These are phyloP conservation scores for Knufia petricola DNA, from an alignment of 2,329 filamentous ascomycete species.

Conservation along the genomic window DNA sequence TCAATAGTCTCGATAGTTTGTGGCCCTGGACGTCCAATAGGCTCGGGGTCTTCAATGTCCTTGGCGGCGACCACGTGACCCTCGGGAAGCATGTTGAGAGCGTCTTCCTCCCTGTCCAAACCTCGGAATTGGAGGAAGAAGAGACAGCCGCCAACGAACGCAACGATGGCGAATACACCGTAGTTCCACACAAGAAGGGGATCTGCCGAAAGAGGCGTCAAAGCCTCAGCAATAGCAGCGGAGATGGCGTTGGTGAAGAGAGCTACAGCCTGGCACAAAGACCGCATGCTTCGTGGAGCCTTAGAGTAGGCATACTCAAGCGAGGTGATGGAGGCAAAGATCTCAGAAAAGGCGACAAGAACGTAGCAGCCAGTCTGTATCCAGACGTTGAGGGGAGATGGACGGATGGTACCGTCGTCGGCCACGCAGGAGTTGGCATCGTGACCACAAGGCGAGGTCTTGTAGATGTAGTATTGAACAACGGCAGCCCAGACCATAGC, in stretches of 20 bases:
- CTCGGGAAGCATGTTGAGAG: slow-evolving; percentile 43
- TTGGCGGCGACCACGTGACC: slow-evolving; percentile 2
- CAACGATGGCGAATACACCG: slow-evolving; percentile 51
- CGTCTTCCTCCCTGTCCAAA: slow-evolving; percentile 60
- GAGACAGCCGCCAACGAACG: slow-evolving; percentile 50
- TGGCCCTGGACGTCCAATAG: not conserved
- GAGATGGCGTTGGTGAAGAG: slow-evolving; percentile 63
- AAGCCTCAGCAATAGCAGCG: slow-evolving; percentile 60
- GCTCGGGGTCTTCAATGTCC: slow-evolving; percentile 1
- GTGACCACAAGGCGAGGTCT: slow-evolving; percentile 45
- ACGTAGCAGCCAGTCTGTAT: slow-evolving; percentile 42
- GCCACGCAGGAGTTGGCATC: slow-evolving; percentile 38
- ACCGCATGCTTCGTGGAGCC: slow-evolving; percentile 60
- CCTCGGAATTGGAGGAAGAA: slow-evolving; percentile 61
- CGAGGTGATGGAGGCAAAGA: slow-evolving; percentile 57
- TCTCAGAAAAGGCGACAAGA: slow-evolving; percentile 46
- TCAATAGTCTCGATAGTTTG: not conserved
- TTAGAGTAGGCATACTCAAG: slow-evolving; percentile 68
- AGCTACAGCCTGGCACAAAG: slow-evolving; percentile 57
- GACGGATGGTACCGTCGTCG: slow-evolving; percentile 30
- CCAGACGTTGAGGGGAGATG: slow-evolving; percentile 38
- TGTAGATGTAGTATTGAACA: slow-evolving; percentile 51
- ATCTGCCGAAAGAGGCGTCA: slow-evolving; percentile 52
- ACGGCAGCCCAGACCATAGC: slow-evolving; percentile 49
- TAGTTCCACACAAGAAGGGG: slow-evolving; percentile 67